Conservation (phyloP, 345 rosid genomes). For the Melaleuca alternifolia region DNA sequence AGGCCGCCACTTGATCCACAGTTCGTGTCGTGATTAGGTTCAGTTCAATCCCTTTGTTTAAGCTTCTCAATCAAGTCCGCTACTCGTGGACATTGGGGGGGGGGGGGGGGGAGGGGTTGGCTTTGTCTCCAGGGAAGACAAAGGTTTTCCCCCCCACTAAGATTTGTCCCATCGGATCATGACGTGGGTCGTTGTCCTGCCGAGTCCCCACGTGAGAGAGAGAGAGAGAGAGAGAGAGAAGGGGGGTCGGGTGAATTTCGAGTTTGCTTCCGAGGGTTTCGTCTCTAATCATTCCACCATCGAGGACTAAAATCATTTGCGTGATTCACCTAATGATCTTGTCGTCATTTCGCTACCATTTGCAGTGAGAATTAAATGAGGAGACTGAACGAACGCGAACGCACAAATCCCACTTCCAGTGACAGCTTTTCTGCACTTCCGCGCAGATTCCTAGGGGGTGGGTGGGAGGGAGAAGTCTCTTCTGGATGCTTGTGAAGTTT, state of each 20-base stretch:
- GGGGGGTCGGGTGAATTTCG: neutral
- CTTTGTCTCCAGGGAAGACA: neutral
- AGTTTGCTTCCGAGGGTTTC: neutral
- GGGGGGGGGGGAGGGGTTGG: rapidly evolving
- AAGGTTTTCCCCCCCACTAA: neutral
- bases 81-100: neutral
- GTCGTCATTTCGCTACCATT: neutral
- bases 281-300: neutral
- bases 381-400: neutral
- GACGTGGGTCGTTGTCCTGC: neutral
- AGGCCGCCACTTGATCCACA: neutral
- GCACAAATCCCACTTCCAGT: too few species aligned
- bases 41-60: neutral
- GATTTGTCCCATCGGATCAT: neutral
- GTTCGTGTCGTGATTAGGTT: neutral
- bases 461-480: too few species aligned
- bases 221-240: neutral
- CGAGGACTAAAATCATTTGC: neutral
- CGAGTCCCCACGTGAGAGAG: neutral
- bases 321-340: neutral
- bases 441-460: too few species aligned
- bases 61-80: neutral
- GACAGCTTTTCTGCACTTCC: too few species aligned
- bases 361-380: neutral
- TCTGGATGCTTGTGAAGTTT: too few species aligned